Evolutionary conservation across 148 eudicot species (phyloP), one percentile per base, ranked within the genome.

Genomic region (Spergularia marina): DNA sequence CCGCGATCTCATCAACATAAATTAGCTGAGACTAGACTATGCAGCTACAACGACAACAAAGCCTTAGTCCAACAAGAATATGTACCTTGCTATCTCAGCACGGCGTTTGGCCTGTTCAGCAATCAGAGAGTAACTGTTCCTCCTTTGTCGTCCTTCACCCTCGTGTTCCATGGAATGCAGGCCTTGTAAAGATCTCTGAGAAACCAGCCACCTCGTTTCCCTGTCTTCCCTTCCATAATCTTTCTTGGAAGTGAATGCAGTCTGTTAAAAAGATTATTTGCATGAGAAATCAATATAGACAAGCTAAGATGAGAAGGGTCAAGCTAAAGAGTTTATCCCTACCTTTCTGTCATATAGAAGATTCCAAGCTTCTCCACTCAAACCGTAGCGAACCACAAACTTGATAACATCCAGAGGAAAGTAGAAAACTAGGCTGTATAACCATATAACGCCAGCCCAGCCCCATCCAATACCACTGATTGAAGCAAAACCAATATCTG

Each of bases 381-480:
- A 77, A 74, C 87, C 83, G 57, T 90, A 90, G 36, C 79, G 89
- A 54, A 90, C 83, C 5, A 71, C 55, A 76, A 90, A 88, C 80
- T 90, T 90, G 79, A 90, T 86, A n/a, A 90, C 63, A 53, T 90
- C 92, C 0, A 88, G 90, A 34, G 92, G 90, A 55, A 90, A 40
- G 77, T 88, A 90, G 82, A 90, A 90, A 41, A 88, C 71, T 76
- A 90, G 75, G 82, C 89, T 85, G 66, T 88, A 90, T 68, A 90
- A 61, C 95, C 95, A 90, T 68, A 88, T 90, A 70, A 88, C 86
- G 73, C 92, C 95, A 65, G 90, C 90, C 95, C 95, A 88, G 18
- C 90, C 85, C 90, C 95, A 90, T 57, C 95, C 92, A 36, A 90
- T 87, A 71, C 95, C 95, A 30, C 82, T 78, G 36, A 90, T 89